Conservation (phyloP, 2,329 filamentous ascomycete genomes). For the Bertia moriformis region DNA sequence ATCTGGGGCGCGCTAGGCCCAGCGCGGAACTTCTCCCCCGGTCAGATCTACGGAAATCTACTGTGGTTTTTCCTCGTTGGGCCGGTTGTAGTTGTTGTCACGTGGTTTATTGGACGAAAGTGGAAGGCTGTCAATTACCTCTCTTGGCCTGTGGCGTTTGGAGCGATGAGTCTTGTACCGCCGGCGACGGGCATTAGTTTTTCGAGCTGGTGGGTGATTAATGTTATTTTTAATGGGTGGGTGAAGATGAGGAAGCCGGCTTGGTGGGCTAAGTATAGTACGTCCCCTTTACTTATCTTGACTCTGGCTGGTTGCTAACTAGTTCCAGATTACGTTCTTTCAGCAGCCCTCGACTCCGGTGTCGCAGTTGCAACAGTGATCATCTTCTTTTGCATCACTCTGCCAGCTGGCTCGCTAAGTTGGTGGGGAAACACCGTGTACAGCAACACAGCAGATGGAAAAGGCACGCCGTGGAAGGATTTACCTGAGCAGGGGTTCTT, state of each 20-base stretch:
- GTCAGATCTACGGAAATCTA: constrained; percentile 2
- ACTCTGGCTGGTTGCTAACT: background rate
- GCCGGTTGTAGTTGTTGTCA: constrained; percentile 1
- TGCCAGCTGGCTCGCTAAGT: constrained; percentile 18
- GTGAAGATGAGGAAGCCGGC: constrained; percentile 23
- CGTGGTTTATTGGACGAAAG: background rate
- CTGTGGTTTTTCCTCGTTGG: constrained; percentile 3
- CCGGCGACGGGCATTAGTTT: constrained; percentile 20
- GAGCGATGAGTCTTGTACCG: constrained; percentile 20
- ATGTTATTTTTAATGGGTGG: constrained; percentile 27
- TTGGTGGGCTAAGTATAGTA: constrained; percentile 32
- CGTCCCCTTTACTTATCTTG: background rate
- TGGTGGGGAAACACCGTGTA: constrained; percentile 23
- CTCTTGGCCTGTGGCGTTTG: constrained; percentile 19
- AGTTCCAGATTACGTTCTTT: constrained; percentile 19
- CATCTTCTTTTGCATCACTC: constrained; percentile 26
- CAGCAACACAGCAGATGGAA: constrained; percentile 21
- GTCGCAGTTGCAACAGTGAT: constrained; percentile 24
- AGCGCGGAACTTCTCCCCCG: constrained; percentile 1
- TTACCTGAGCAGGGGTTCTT: constrained; percentile 7
- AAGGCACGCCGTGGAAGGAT: constrained; percentile 9
- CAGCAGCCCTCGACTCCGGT: constrained; percentile 24
- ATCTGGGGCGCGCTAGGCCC: constrained; percentile 4
- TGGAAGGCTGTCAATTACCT: constrained; percentile 11
- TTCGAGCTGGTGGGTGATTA: constrained; percentile 24